phyloP scores from a whole-genome alignment of 305 asterid genomes.

The Galium porrigens region DNA sequence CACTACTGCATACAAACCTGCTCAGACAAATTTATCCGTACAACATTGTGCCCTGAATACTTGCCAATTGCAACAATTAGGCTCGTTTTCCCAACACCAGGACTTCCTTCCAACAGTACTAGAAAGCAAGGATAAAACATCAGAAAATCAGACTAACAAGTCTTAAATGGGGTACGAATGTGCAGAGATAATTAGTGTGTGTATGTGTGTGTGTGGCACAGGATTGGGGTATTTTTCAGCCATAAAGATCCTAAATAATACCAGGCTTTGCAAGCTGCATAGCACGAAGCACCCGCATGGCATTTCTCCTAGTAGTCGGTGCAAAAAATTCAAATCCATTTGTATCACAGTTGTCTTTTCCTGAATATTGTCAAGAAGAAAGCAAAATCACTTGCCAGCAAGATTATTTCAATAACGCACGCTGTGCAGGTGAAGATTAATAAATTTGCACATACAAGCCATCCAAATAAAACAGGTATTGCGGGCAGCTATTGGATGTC shows the following conservation, averaged over 20 bases:
- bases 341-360: conserved; percentile 28
- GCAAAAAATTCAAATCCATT: conserved; percentile 69
- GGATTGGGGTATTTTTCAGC: background rate
- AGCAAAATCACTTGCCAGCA: background rate
- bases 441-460: background rate
- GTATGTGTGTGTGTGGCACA: background rate
- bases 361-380: conserved; percentile 21
- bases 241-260: conserved; percentile 18
- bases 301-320: conserved; percentile 82
- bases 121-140: conserved; percentile 22
- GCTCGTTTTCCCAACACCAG: conserved; percentile 99
- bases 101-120: conserved; percentile 98
- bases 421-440: background rate
- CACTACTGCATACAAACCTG: conserved; percentile 39
- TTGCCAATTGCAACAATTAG: conserved; percentile 75
- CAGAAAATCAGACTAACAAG: conserved; percentile 15
- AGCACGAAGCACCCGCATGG: conserved; percentile 88
- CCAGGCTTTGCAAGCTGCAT: conserved; percentile 98
- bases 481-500: too few species aligned
- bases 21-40: conserved; percentile 88
- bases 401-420: background rate
- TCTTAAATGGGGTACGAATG: background rate
- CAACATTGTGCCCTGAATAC: conserved; percentile 80
- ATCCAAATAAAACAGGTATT: too few species aligned
- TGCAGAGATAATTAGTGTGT: background rate